phyloP scores from a whole-genome alignment of 2,329 filamentous ascomycete genomes.

The Epicoccum sorghinum region DNA sequence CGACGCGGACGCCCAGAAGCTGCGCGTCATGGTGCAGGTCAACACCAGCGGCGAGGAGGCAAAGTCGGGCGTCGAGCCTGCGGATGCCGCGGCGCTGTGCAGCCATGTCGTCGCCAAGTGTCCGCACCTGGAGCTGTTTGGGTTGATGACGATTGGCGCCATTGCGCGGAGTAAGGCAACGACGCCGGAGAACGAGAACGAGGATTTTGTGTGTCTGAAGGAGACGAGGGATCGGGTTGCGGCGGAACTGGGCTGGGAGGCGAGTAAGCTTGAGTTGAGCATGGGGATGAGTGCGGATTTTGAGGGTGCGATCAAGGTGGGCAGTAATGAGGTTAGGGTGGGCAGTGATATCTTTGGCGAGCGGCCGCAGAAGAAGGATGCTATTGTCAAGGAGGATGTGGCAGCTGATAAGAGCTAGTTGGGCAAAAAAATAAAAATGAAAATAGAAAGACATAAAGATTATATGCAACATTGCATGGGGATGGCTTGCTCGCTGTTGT shows the following conservation, averaged over 20 bases:
- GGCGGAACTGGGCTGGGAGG: constrained; percentile 61
- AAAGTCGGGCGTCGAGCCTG: constrained; percentile 82
- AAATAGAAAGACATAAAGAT: not conserved
- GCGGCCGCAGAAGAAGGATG: constrained; percentile 78
- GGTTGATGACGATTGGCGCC: constrained; percentile 96
- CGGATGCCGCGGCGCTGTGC: constrained; percentile 68
- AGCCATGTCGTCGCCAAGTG: constrained; percentile 72
- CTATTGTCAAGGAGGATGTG: constrained; percentile 62
- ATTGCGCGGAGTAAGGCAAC: constrained; percentile 82
- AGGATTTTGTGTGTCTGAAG: constrained; percentile 77
- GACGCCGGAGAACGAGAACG: constrained; percentile 78
- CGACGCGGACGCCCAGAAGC: constrained; percentile 44
- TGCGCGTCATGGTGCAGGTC: constrained; percentile 87
- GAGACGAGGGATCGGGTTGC: constrained; percentile 74
- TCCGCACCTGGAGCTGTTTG: constrained; percentile 74
- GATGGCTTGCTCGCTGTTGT: not conserved
- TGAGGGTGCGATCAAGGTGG: constrained; percentile 81
- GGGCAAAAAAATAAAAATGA: not conserved
- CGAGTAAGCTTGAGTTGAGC: constrained; percentile 77
- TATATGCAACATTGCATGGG: not conserved
- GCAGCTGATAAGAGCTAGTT: constrained; percentile 22
- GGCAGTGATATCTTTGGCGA: constrained; percentile 94
- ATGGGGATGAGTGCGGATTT: constrained; percentile 99
- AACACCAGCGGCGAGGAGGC: constrained; percentile 89
- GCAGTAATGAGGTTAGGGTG: constrained; percentile 87